phyloP scores from a whole-genome alignment of 805 yeast species.

The Wickerhamomyces xylosicus region DNA sequence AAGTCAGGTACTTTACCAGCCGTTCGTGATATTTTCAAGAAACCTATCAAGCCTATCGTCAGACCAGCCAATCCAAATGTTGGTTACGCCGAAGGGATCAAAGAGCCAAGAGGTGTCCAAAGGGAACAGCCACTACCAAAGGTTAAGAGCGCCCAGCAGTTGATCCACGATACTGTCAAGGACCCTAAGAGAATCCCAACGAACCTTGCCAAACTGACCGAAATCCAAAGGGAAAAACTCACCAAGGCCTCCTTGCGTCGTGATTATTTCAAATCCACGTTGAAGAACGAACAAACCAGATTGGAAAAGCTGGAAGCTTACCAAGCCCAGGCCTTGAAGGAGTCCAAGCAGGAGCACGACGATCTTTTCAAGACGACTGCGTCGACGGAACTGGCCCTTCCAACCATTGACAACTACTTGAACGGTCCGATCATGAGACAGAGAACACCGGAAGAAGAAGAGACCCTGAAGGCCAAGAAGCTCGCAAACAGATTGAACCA shows the following conservation, averaged over 20 bases:
- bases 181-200: constrained; percentile 28
- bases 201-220: constrained; percentile 14
- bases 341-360: constrained; percentile 21
- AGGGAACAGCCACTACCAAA: constrained; percentile 45
- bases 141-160: constrained; percentile 47
- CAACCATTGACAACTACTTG: constrained; percentile 62
- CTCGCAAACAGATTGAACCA: constrained; percentile 51
- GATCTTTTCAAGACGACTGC: constrained; percentile 31
- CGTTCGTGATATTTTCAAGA: constrained; percentile 66
- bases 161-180: constrained; percentile 44
- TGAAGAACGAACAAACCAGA: constrained; percentile 25
- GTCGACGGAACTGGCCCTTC: constrained; percentile 60
- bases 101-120: constrained; percentile 53
- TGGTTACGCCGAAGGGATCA: constrained; percentile 65
- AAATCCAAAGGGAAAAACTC: constrained; percentile 19
- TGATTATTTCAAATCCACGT: constrained; percentile 53
- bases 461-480: constrained; percentile 47
- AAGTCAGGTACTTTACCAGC: constrained; percentile 79
- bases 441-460: constrained; percentile 63
- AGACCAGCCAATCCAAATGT: constrained; percentile 39
- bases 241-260: constrained; percentile 58
- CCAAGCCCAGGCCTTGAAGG: constrained; percentile 19
- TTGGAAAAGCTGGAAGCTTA: constrained; percentile 23
- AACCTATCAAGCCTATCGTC: constrained; percentile 32
- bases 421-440: constrained; percentile 62